A percentile compares a stretch with the other conserved stretches of the same genome.
phyloP scores from a whole-genome alignment of 371 early-diverging fungal species.

The Mucor lusitanicus region DNA sequence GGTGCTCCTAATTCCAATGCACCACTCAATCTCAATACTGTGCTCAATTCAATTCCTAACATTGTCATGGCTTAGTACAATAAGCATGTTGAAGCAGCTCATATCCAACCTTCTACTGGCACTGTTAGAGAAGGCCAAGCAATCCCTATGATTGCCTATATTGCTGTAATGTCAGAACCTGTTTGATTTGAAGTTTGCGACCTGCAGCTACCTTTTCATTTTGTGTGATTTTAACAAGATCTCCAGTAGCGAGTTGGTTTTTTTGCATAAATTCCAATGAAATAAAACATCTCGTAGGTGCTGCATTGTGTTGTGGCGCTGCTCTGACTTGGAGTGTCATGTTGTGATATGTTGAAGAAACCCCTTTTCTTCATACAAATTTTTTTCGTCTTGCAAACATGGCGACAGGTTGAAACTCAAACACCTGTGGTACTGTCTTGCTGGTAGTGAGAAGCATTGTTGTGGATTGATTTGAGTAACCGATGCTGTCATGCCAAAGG shows the following conservation, averaged over 20 bases:
- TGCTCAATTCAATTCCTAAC: conserved; percentile 23
- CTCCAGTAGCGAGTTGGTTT: conserved; percentile 50
- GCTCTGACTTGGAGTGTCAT: conserved; percentile 25
- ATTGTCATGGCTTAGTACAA: not conserved
- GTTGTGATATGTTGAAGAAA: not conserved
- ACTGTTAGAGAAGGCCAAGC: conserved; percentile 26
- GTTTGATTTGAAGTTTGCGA: not conserved
- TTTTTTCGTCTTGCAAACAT: not conserved
- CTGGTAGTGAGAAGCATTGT: too few relatives aligned
- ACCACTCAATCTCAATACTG: conserved; percentile 16
- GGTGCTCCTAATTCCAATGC: conserved; percentile 19
- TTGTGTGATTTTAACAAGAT: conserved; percentile 44
- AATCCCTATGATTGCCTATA: conserved; percentile 16
- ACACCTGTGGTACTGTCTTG: too few relatives aligned
- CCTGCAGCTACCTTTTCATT: not conserved
- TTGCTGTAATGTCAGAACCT: not conserved
- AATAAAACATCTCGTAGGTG: conserved; percentile 35
- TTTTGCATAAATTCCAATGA: conserved; percentile 54
- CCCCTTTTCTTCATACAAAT: not conserved
- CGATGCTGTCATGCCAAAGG: too few relatives aligned
- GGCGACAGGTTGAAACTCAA: too few relatives aligned
- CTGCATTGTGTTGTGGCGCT: not conserved
- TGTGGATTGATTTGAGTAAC: too few relatives aligned
- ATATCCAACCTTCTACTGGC: conserved; percentile 8
- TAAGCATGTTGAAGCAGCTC: not conserved